Base-by-base conservation (phyloP, 345 rosid genomes). In the Eucalyptus regnans region DNA sequence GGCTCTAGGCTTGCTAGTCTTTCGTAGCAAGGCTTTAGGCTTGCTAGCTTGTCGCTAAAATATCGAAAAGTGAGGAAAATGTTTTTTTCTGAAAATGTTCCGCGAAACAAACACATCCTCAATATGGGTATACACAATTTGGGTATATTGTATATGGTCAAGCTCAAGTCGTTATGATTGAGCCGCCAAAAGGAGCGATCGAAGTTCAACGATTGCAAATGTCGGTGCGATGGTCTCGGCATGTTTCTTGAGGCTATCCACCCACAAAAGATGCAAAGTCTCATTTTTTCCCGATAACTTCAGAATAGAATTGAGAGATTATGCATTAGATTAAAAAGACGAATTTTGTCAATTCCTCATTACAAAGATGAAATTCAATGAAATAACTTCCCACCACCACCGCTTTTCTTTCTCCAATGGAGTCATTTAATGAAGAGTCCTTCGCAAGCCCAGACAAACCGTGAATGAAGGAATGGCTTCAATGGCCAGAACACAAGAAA, bases 21-120 rank as follows among this genome's bases (percentile, higher is more conserved):
- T 52, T 52, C 10, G 2, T 0, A 52, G 23, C 25, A 52, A 52
- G 58, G 25, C 58, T 52, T 1, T 2, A 52, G 25, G 10, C 25
- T 52, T 52, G 2, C 25, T 2, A 7, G 10, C 25, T 44, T 44
- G 48, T 44, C 48, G 9, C 48, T 9, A 44, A 44, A 44, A 8
- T 52, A 1, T 8, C 0, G 2, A 20, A 52, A 52, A 20, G 10
- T 1, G 10, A 3, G 10, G 0, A 20, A 52, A 52, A 52, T 52
- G 0, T 52, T 20, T 52, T 52, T 52, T 52, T 52, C 1, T 52
- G 1, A 20, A 3, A 52, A 52, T 20, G 10, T 52, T 52, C 0
- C 0, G 0, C 1, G 0, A 0, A 52, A 20, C 8, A 52, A 52
- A 20, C 25, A 17, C 1, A 18, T 4, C 8, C 58, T 52, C 8